Base-by-base conservation (phyloP, 805 yeast species). In the Starmerella sirachaensis region DNA sequence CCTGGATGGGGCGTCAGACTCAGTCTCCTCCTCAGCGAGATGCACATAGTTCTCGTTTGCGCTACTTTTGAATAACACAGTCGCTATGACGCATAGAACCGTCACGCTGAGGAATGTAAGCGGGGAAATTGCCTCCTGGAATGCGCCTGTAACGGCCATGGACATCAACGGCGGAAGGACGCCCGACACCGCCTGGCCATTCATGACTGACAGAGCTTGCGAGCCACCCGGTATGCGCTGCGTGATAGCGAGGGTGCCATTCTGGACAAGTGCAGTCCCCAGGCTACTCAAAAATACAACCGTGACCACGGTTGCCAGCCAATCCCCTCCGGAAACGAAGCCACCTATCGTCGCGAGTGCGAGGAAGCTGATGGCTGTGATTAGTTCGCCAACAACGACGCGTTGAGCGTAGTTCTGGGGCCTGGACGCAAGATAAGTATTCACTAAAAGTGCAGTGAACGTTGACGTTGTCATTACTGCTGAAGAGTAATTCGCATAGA, bases 161-260 rank as follows among this genome's bases (percentile, higher is more conserved):
- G 74, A 69, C 11, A 79, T 76, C 14, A 80, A 54, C 0, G 94
- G 75, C 2, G 98, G 97, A 24, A 88, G 61, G 0, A 91, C 94
- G 2, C 98, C 98, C 0, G 96, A 84, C 13, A 88, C 63, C 0
- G 94, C 94, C 57, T 88, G 94, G 1, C 98, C 98, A 3, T 86
- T 86, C 79, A 91, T 82, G 2, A 79, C 79, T 0, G 81, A 93
- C n/a, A 52, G 43, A 11, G 49, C 42, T 30, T 47, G 45, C n/a
- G 20, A 14, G 16, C 35, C 31, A 12, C 49, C 46, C 4, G 52
- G 46, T 8, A 49, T 41, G 17, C 44, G 44, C 52, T 91, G 94
- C 9, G 93, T 86, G 28, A 83, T 66, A 5, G 97, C 94, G 75
- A 86, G 74, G 7, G 81, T 68, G 10, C 96, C 96, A 52, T 83